Percentiles rank a stretch among this genome's conserved stretches.
Evolutionary conservation across 352 stramenopile species (phyloP).

Genomic region (Saprolegnia diclina): DNA sequence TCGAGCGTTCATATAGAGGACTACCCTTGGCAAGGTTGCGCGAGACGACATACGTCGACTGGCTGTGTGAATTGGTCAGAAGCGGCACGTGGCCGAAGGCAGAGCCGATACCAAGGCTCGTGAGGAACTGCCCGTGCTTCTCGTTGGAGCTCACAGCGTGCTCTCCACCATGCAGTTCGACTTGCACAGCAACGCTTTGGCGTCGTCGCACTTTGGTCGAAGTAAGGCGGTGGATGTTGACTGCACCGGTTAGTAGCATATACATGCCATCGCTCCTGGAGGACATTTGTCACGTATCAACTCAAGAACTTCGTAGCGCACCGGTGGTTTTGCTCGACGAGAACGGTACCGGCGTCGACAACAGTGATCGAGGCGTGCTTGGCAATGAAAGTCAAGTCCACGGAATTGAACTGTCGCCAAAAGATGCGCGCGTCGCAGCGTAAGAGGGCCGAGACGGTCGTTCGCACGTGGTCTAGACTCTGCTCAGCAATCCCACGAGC

Average conservation of each 20-base stretch:
- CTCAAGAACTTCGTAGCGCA: not conserved
- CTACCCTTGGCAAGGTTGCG: conserved; percentile 21
- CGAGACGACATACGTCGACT: conserved; percentile 21
- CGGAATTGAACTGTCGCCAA: conserved; percentile 6
- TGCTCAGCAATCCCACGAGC: not conserved
- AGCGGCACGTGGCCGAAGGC: conserved; percentile 18
- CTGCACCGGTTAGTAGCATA: not conserved
- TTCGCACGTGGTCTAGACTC: not conserved
- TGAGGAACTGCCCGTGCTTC: conserved; percentile 11
- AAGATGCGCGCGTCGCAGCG: conserved; percentile 11
- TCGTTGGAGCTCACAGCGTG: not conserved
- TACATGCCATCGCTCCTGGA: conserved; percentile 16
- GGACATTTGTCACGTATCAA: not conserved
- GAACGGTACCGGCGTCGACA: conserved; percentile 5
- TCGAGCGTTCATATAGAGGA: not conserved
- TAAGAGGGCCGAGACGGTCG: not conserved
- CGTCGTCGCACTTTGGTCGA: not conserved
- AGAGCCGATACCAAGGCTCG: not conserved
- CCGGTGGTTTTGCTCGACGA: conserved; percentile 24
- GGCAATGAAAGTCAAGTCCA: not conserved
- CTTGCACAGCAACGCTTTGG: not conserved
- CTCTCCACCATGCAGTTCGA: not conserved
- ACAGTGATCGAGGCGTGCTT: not conserved
- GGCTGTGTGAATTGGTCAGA: conserved; percentile 19
- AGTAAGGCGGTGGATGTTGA: conserved; percentile 21